phyloP scores from a whole-genome alignment of 2,329 filamentous ascomycete genomes.

The Graphilbum sp. region DNA sequence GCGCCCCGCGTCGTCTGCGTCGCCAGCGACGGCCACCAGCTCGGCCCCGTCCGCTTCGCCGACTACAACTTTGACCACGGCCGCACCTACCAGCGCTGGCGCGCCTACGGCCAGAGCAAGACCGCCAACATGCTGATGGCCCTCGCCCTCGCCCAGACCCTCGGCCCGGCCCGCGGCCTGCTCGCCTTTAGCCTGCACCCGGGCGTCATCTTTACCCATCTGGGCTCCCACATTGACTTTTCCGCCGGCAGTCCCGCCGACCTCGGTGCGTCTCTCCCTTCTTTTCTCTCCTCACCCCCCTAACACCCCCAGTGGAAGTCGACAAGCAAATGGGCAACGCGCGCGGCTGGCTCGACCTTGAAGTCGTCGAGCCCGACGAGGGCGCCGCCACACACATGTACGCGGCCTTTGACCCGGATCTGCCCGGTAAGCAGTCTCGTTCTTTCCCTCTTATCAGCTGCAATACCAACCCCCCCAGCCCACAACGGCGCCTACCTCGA shows the following conservation, averaged over 20 bases:
- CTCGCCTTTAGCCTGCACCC: slow-evolving; percentile 6
- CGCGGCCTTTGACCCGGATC: background rate
- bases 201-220: slow-evolving; percentile 6
- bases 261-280: too few species aligned
- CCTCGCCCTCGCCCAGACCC: slow-evolving; percentile 4
- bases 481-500: background rate
- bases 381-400: background rate
- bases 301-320: background rate
- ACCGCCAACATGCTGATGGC: slow-evolving; percentile 15
- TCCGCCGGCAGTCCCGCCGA: too few species aligned
- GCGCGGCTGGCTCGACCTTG: background rate
- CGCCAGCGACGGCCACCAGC: slow-evolving; percentile 1
- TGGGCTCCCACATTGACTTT: slow-evolving; percentile 1
- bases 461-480: background rate
- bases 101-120: slow-evolving; percentile 15
- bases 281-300: too few species aligned
- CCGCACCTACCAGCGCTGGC: slow-evolving; percentile 10
- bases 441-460: too few species aligned
- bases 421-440: background rate
- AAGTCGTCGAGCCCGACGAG: background rate
- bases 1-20: slow-evolving; percentile 6
- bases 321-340: background rate
- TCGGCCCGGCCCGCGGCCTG: background rate
- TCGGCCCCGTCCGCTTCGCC: background rate
- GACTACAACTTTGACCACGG: slow-evolving; percentile 10